Conservation (phyloP, 2,329 filamentous ascomycete genomes). For the Raffaelea deltoideospora region DNA sequence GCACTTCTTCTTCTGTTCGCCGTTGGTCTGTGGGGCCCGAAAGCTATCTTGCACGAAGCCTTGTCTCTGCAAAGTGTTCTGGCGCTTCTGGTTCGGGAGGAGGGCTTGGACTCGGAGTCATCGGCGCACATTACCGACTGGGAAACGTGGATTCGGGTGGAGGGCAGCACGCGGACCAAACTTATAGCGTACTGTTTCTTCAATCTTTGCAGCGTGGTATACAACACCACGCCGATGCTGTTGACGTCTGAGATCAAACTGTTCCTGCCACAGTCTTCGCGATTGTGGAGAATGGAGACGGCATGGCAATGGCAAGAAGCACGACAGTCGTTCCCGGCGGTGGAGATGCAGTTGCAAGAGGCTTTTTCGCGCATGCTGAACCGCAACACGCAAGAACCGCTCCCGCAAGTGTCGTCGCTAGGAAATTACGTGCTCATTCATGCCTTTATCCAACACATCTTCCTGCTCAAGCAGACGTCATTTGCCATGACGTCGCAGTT, state of each 20-base stretch:
- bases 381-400: constrained; percentile 31
- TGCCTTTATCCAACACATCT: constrained; percentile 57
- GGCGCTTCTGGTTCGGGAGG: constrained; percentile 42
- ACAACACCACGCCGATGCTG: constrained; percentile 42
- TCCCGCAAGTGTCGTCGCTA: constrained; percentile 38
- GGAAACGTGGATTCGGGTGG: constrained; percentile 44
- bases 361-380: constrained; percentile 40
- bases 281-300: constrained; percentile 41
- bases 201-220: constrained; percentile 46
- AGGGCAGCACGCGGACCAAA: constrained; percentile 42
- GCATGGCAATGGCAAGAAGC: constrained; percentile 46
- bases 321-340: constrained; percentile 31
- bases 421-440: constrained; percentile 61
- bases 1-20: constrained; percentile 45
- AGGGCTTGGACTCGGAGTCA: constrained; percentile 34
- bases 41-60: constrained; percentile 43
- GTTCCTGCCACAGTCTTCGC: constrained; percentile 36
- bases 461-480: constrained; percentile 49
- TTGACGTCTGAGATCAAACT: constrained; percentile 45
- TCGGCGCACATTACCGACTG: constrained; percentile 34
- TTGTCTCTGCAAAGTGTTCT: constrained; percentile 43
- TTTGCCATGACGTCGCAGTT: constrained; percentile 33
- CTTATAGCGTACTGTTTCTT: constrained; percentile 47
- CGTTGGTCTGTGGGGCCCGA: constrained; percentile 45
- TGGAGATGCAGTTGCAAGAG: constrained; percentile 40